Conservation (phyloP, 805 yeast species). For the Clavispora phyllophila region DNA sequence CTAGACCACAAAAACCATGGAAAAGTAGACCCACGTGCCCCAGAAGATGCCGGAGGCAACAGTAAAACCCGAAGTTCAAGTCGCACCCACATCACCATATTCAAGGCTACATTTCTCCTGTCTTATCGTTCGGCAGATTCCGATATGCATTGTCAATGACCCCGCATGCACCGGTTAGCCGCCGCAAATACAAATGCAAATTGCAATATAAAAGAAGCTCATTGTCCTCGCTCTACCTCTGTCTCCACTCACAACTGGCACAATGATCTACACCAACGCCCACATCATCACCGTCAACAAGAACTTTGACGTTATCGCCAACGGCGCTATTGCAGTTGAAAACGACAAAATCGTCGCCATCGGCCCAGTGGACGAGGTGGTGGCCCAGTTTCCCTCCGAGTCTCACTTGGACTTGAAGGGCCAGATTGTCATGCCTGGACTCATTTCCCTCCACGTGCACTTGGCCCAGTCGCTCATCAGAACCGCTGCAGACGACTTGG, state of each 20-base stretch:
- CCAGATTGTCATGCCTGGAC: constrained; percentile 12
- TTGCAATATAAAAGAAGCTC: background rate
- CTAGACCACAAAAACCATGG: background rate
- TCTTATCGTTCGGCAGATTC: background rate
- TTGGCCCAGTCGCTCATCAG: constrained; percentile 11
- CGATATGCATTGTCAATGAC: background rate
- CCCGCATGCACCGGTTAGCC: background rate
- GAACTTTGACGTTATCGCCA: constrained; percentile 8
- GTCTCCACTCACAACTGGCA: too few species aligned
- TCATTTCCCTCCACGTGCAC: constrained; percentile 13
- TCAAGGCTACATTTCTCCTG: background rate
- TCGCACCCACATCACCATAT: background rate
- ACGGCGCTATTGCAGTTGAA: constrained; percentile 10
- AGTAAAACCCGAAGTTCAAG: background rate
- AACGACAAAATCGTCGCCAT: constrained; percentile 9
- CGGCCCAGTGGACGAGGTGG: constrained; percentile 4
- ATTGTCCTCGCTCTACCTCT: background rate
- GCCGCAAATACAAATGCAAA: background rate
- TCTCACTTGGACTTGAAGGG: constrained; percentile 5
- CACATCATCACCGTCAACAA: constrained; percentile 10
- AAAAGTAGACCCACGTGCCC: background rate
- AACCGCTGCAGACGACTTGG: constrained; percentile 12
- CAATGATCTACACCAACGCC: constrained; percentile 10
- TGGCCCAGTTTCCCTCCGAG: constrained; percentile 3
- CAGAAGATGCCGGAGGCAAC: background rate